phyloP scores from a whole-genome alignment of 345 rosid genomes.

The Hevea brasiliensis region DNA sequence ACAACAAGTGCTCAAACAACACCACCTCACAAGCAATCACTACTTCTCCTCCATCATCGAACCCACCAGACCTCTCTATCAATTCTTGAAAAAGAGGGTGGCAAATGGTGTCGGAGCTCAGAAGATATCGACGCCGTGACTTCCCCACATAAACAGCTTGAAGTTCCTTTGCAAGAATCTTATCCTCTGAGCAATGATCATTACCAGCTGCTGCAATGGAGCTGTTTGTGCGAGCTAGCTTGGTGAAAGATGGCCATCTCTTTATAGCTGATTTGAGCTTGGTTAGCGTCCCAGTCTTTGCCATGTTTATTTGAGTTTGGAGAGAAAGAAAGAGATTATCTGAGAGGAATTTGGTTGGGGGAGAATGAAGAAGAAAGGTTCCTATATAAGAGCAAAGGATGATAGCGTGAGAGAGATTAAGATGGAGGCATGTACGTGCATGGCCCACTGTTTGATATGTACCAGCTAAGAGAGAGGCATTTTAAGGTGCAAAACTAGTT shows the following conservation, averaged over 20 bases:
- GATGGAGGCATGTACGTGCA: constrained; percentile 10
- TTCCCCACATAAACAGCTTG: constrained; percentile 86
- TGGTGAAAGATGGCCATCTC: constrained; percentile 77
- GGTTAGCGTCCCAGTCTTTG: constrained; percentile 65
- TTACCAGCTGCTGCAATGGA: constrained; percentile 11
- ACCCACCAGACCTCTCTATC: constrained; percentile 54
- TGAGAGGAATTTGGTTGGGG: constrained; percentile 12
- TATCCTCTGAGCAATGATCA: background rate
- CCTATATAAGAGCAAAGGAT: constrained; percentile 20
- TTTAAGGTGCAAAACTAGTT: constrained; percentile 28
- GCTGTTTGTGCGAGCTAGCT: constrained; percentile 36
- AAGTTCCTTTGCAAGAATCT: constrained; percentile 24
- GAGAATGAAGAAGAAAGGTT: constrained; percentile 41
- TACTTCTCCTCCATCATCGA: constrained; percentile 28
- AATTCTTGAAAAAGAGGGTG: constrained; percentile 86
- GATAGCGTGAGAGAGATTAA: background rate
- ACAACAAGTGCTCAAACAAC: constrained; percentile 86
- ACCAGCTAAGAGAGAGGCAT: constrained; percentile 58
- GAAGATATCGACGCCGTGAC: constrained; percentile 67
- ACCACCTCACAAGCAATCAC: constrained; percentile 87
- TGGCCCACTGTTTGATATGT: constrained; percentile 66
- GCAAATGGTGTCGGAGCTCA: constrained; percentile 50
- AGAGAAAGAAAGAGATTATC: constrained; percentile 6
- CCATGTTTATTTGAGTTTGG: constrained; percentile 46
- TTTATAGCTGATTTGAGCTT: constrained; percentile 90